phyloP scores from a whole-genome alignment of 2,329 filamentous ascomycete genomes.

The Diaporthe helianthi region DNA sequence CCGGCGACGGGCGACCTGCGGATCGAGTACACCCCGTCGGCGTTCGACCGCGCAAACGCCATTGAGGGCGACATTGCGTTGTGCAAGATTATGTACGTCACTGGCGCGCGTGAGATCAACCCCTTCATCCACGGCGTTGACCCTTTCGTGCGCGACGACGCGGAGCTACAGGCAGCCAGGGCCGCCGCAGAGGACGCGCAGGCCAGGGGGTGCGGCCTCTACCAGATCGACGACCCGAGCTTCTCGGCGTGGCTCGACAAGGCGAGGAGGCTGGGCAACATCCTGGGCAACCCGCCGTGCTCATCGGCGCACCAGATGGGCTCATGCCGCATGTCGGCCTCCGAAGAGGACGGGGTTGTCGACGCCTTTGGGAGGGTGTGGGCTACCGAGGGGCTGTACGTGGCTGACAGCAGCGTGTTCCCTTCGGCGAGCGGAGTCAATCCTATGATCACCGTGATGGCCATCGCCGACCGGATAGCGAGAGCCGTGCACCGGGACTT shows the following conservation, averaged over 20 bases:
- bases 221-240: slow-evolving; percentile 61
- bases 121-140: slow-evolving; percentile 66
- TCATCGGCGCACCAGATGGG: slow-evolving; percentile 85
- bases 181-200: slow-evolving; percentile 30
- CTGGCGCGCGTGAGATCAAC: slow-evolving; percentile 82
- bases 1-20: slow-evolving; percentile 68
- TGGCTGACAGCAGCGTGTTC: slow-evolving; percentile 78
- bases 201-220: slow-evolving; percentile 37
- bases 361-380: slow-evolving; percentile 67
- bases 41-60: slow-evolving; percentile 75
- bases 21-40: slow-evolving; percentile 74
- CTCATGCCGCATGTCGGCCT: slow-evolving; percentile 73
- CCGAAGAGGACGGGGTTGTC: slow-evolving; percentile 61
- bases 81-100: slow-evolving; percentile 78
- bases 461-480: slow-evolving; percentile 70
- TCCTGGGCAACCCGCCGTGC: slow-evolving; percentile 60
- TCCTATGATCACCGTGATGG: slow-evolving; percentile 82
- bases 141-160: slow-evolving; percentile 61
- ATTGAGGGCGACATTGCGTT: slow-evolving; percentile 75
- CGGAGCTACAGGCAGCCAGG: slow-evolving; percentile 18
- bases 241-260: slow-evolving; percentile 69
- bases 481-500: slow-evolving; percentile 61
- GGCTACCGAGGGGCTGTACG: slow-evolving; percentile 69
- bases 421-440: slow-evolving; percentile 81
- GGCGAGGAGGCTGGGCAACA: slow-evolving; percentile 56